Base-by-base conservation (phyloP, 805 yeast genomes). In the Phaffomyces thermotolerans region DNA sequence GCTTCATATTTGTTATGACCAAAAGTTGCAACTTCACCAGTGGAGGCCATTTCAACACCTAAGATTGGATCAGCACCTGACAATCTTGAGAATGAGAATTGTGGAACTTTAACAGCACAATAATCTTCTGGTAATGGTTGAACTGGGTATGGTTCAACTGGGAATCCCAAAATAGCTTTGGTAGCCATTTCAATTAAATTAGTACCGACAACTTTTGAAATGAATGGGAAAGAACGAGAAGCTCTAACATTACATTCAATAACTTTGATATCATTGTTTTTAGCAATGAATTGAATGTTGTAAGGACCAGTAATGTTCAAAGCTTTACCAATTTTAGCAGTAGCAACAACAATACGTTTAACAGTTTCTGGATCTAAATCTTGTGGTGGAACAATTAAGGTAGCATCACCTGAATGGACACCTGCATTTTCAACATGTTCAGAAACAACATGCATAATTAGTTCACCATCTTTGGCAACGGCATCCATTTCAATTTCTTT, bases 391-490 rank as follows among this genome's bases (percentile, higher is more conserved):
- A 91, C 95, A 64, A 91, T 85, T 60, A 91, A 71, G 39, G 98
- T 93, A 49, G 99, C 99, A 68, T 91, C 99, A 75, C 99, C 99
- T 41, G 98, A 91, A 68, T 91, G 99, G 36, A 91, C 96, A 78
- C 99, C 99, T 24, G 99, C 99, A 62, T 91, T 91, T 71, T 91
- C 99, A 53, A 93, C 96, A 65, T 91, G 99, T 69, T 93, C 98
- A 44, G 96, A 88, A 46, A 91, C 96, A 62, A 89, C 98, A 65
- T 91, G 98, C 89, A 91, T 87, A 56, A 93, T 77, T 69, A 91
- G 74, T 66, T 89, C 79, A 67, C 99, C 99, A 59, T 91, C 86
- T 64, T 78, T 78, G 35, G 99, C 98, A 60, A 91, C 98, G 39
- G 96, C 98, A 64, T 91, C 99, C 93, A 91, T 90, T 69, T 91